A percentile compares a stretch with the other conserved stretches of the same genome.
These are phyloP conservation scores for Phytophthora citrophthora DNA, from an alignment of 352 stramenopile genomes.

Conservation along the genomic window DNA sequence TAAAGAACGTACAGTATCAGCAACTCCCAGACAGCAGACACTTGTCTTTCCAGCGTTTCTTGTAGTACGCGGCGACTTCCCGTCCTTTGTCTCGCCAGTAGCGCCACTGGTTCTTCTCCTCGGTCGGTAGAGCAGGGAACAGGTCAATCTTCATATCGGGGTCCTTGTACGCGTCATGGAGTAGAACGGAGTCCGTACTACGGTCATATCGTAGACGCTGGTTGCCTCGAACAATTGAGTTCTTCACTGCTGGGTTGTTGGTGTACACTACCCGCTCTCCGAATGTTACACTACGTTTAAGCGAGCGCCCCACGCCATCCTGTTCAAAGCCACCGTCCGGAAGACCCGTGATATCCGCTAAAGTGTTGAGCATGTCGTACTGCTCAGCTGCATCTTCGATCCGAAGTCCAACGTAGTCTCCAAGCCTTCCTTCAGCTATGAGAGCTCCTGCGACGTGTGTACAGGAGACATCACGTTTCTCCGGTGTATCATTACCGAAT, in stretches of 20 bases:
- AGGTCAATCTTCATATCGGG: slow-evolving; percentile 40
- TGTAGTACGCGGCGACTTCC: slow-evolving; percentile 51
- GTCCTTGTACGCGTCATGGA: slow-evolving; percentile 42
- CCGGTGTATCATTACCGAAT: slow-evolving; percentile 30
- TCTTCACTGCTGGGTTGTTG: slow-evolving; percentile 56
- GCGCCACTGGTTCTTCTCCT: slow-evolving; percentile 18
- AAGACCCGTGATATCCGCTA: slow-evolving; percentile 43
- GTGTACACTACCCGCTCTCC: slow-evolving; percentile 44
- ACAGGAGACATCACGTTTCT: slow-evolving; percentile 35
- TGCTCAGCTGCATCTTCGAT: slow-evolving; percentile 38
- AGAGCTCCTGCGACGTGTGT: slow-evolving; percentile 40
- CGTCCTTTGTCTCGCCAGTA: slow-evolving; percentile 27
- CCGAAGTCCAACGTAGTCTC: slow-evolving; percentile 22
- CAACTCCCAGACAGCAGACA: slow-evolving; percentile 25
- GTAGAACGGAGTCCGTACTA: slow-evolving; percentile 25
- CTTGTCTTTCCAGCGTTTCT: slow-evolving; percentile 21
- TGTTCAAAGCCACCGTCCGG: slow-evolving; percentile 38
- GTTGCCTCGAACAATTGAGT: slow-evolving; percentile 42
- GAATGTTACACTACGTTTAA: slow-evolving; percentile 45
- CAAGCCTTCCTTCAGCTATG: slow-evolving; percentile 40
- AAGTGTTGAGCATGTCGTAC: slow-evolving; percentile 48
- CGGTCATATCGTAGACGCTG: slow-evolving; percentile 48
- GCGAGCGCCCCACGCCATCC: slow-evolving; percentile 38
- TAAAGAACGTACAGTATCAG: neutral
- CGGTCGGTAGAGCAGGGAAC: slow-evolving; percentile 20